Evolutionary conservation across 2,329 filamentous ascomycete genomes (phyloP), one percentile per base, ranked within the genome.

Genomic region (Alternaria tenuissima): DNA sequence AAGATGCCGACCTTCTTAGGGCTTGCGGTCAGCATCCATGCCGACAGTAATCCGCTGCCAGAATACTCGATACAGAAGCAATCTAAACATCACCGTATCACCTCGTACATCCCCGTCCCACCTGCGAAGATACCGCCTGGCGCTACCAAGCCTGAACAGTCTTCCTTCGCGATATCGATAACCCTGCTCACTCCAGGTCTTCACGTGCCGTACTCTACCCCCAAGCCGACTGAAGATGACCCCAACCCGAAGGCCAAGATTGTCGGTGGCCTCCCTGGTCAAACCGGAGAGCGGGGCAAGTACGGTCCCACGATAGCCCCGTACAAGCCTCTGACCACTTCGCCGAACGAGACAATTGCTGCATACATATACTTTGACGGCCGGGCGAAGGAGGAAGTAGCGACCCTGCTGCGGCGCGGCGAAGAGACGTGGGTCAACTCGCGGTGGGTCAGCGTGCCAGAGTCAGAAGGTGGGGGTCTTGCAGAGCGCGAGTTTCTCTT

Each of bases 361-460:
- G 95, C 94, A 38, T 99, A 99, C 79, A 98, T 99, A 70, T 99
- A 99, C 82, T 99, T 99, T 75, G 95, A 99, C 79, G 95, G 95
- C 18, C 86, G 95, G 64, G 87, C 88, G 62, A 99, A 99, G 79
- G 95, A 99, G 78, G 95, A 99, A 81, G 96, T 99, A 3, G 95
- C 95, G 53, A 99, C 95, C 12, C 83, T 99, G 58, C 84, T 99
- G 53, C 87, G 95, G 56, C 91, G 94, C 12, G 94, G 95, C 24
- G 95, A 98, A 77, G 95, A 99, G 81, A 99, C 95, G 2, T 99
- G 95, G 95, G 96, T 99, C 24, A 99, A 98, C 75, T 97, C 93
- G 57, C 87, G 95, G 71, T 99, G 95, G 95, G 95, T 99, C 51
- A 94, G 96, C 75, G 89, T 99, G 7, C 93, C 94, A 3, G 90